Conservation (phyloP, 441 rosid genomes). For the Gossypium aridum region DNA sequence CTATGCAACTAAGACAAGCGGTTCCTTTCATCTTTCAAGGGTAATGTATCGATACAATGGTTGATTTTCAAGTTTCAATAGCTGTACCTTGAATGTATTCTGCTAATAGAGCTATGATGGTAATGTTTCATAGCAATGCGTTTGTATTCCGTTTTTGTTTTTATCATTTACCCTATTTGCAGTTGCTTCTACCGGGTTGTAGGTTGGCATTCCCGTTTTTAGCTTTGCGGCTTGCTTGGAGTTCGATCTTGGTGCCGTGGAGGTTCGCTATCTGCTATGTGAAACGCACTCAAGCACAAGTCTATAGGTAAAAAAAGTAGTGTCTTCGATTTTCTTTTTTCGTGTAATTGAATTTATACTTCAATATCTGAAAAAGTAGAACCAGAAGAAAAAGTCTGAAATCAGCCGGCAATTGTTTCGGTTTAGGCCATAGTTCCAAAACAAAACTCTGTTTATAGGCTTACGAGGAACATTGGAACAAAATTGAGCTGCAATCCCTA, state of each 20-base stretch:
- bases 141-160: background rate
- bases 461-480: too few species aligned
- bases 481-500: too few species aligned
- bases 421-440: background rate
- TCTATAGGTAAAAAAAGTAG: slow-evolving; percentile 37
- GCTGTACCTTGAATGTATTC: background rate
- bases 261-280: slow-evolving; percentile 32
- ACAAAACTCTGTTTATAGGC: too few species aligned
- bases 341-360: background rate
- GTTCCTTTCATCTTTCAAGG: slow-evolving; percentile 39
- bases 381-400: background rate
- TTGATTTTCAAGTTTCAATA: background rate
- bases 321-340: background rate
- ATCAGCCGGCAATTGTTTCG: background rate
- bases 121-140: background rate
- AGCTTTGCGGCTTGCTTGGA: slow-evolving; percentile 45
- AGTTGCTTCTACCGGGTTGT: slow-evolving; percentile 15
- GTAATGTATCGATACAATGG: slow-evolving; percentile 15
- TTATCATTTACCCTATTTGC: background rate
- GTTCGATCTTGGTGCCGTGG: slow-evolving; percentile 34
- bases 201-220: slow-evolving; percentile 56
- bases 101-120: background rate
- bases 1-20: slow-evolving; percentile 14
- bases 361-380: background rate
- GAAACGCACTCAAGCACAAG: slow-evolving; percentile 31